Conservation (phyloP, 257 asterid genomes). For the Jacaranda mimosifolia region DNA sequence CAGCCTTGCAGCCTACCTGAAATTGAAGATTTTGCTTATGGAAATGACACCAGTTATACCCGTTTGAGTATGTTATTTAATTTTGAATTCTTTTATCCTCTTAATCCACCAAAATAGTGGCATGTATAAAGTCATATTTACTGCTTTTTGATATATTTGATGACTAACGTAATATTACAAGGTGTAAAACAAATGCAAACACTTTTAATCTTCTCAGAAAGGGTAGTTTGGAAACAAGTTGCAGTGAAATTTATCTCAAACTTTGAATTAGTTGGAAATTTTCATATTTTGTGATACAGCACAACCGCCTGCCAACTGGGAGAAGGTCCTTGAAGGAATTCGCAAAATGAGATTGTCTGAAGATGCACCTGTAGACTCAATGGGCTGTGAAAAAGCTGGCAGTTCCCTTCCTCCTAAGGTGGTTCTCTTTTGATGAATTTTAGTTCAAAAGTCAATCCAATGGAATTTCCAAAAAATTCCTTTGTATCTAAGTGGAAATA, state of each 20-base stretch:
- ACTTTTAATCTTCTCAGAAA: too few species aligned
- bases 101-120: background rate
- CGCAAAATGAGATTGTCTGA: conserved; percentile 88
- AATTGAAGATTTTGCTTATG: conserved; percentile 88
- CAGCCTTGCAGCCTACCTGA: conserved; percentile 72
- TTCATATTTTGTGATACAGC: background rate
- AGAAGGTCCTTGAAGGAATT: conserved; percentile 77
- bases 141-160: background rate
- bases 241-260: too few species aligned
- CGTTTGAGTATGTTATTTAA: conserved; percentile 60
- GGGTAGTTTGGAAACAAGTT: too few species aligned
- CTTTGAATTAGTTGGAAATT: too few species aligned
- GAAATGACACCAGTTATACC: conserved; percentile 47
- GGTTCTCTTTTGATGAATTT: conserved; percentile 26
- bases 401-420: conserved; percentile 93
- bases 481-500: too few species aligned
- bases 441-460: background rate
- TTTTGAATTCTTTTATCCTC: conserved; percentile 9
- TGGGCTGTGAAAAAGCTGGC: conserved; percentile 99
- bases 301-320: conserved; percentile 76
- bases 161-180: too few species aligned
- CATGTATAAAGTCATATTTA: background rate
- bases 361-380: conserved; percentile 97
- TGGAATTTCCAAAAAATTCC: background rate
- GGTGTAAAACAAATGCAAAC: too few species aligned